Conservation (phyloP, 257 asterid genomes). For the Hygrophila difformis region DNA sequence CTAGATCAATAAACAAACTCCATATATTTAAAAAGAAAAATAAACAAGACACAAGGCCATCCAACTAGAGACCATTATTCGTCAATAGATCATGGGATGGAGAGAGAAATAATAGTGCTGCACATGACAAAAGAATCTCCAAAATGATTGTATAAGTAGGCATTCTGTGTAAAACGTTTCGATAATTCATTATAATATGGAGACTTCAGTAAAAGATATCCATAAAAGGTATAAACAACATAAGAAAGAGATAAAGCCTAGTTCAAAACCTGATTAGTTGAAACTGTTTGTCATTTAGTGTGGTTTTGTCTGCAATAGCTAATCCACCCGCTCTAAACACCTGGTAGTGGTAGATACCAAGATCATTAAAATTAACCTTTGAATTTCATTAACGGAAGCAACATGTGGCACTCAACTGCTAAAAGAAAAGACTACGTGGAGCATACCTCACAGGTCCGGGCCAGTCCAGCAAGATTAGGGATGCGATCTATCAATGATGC, state of each 20-base stretch:
- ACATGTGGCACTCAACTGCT: neutral
- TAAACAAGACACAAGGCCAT: no score
- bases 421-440: constrained; percentile 3
- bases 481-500: constrained; percentile 92
- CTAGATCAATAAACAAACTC: no score
- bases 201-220: neutral
- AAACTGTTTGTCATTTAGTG: constrained; percentile 86
- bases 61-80: no score
- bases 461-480: constrained; percentile 98
- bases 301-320: constrained; percentile 62
- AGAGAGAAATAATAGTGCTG: neutral
- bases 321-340: constrained; percentile 80
- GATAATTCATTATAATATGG: neutral
- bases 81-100: no score
- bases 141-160: constrained; percentile 4
- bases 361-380: constrained; percentile 13
- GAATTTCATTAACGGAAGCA: neutral
- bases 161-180: neutral
- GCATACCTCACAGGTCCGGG: constrained; percentile 87
- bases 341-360: constrained; percentile 30
- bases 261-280: constrained; percentile 76
- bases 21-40: no score
- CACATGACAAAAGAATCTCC: constrained; percentile 4
- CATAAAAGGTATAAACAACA: constrained; percentile 10
- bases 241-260: neutral